Base-by-base conservation (phyloP, 1,284 basidiomycete species). In the Ceratobasidium sp. region DNA sequence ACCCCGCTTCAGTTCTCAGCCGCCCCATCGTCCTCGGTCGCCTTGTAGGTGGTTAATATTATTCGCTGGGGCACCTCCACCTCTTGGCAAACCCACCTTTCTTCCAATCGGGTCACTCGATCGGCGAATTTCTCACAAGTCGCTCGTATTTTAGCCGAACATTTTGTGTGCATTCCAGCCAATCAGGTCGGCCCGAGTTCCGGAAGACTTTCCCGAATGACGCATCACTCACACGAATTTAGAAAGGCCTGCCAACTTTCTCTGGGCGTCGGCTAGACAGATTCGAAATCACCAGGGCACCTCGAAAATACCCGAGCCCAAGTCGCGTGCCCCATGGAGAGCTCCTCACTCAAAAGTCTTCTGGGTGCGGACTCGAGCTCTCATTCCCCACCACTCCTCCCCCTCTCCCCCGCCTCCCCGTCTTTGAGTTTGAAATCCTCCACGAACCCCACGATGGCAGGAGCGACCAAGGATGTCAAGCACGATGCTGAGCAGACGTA, bases 291-390 rank as follows among this genome's bases (percentile, higher is more conserved):
- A 38, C 57, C 32, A 58, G 57, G 57, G 57, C 21, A 41, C 13
- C n/a, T 11, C 57, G 57, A 21, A 58, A 58, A 58, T 58, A 58
- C 57, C 57, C 57, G 57, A 58, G 57, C 2, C 21, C 11, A 32
- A 11, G 16, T 13, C 23, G 7, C 18, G 5, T 43, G 38, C 49
- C 28, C 28, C 58, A 61, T 61, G 58, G 38, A n/a, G 23, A 23
- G 7, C 58, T 44, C 58, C 2, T 61, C 58, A 16, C 16, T 7
- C 58, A 61, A 69, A 69, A 69, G 50, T 41, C 66, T 58, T 54
- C 66, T 47, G 14, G 50, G 35, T 41, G 50, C 32, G 14, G 43
- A 52, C 54, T 58, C 52, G 26, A n/a, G 54, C 21, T 21, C 66
- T 41, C 58, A 61, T 61, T 41, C 54, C 54, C 66, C 52, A 43